Evolutionary conservation across 768 basidiomycete genomes (phyloP).

Genomic region (Glaciozyma martinii): DNA sequence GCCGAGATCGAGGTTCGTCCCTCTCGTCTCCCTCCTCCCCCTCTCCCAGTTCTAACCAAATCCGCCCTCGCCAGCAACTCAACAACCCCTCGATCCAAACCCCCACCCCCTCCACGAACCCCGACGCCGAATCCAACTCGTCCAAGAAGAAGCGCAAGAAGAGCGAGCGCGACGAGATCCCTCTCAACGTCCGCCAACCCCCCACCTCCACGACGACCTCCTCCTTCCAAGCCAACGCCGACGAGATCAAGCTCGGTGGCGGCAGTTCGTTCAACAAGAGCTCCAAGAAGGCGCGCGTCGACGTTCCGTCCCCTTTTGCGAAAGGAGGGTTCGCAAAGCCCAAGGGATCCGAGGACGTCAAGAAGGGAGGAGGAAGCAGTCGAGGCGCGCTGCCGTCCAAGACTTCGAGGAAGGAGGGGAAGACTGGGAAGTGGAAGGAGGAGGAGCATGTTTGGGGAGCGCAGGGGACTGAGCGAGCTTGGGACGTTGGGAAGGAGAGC

Average conservation of each 20-base stretch:
- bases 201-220: neutral
- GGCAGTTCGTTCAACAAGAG: neutral
- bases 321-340: slow-evolving; percentile 10
- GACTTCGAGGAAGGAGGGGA: too few species aligned
- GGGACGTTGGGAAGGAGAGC: slow-evolving; percentile 7
- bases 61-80: neutral
- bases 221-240: neutral
- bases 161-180: neutral
- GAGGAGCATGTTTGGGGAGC: slow-evolving; percentile 9
- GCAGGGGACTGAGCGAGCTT: slow-evolving; percentile 11
- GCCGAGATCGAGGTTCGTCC: slow-evolving; percentile 23
- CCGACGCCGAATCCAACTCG: neutral
- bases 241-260: neutral
- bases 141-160: slow-evolving; percentile 3
- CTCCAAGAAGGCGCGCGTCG: neutral
- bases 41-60: neutral
- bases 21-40: neutral
- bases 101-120: neutral
- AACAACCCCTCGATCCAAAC: slow-evolving; percentile 22
- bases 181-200: neutral
- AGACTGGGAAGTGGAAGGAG: neutral
- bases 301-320: too few species aligned
- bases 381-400: neutral
- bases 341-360: slow-evolving; percentile 20
- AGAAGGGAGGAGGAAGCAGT: neutral